Conservation (phyloP, 176 grass and related monocot species). For the Tillandsia leiboldiana region DNA sequence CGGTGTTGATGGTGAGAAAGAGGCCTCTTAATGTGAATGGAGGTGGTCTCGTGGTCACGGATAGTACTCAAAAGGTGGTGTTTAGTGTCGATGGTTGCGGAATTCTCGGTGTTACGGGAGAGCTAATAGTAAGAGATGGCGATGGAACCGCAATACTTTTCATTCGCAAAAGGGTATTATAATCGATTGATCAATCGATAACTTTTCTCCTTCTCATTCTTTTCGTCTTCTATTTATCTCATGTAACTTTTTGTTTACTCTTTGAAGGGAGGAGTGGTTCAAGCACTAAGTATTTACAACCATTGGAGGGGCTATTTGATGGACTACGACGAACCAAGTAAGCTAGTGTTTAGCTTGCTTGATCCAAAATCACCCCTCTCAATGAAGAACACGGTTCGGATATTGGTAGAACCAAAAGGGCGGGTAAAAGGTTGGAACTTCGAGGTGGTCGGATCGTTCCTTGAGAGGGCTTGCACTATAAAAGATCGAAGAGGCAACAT, state of each 20-base stretch:
- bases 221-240: neutral
- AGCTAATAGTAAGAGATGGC: conserved; percentile 59
- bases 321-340: conserved; percentile 48
- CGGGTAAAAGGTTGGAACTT: conserved; percentile 55
- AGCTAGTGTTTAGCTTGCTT: conserved; percentile 59
- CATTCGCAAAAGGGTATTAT: conserved; percentile 56
- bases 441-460: conserved; percentile 65
- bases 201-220: neutral
- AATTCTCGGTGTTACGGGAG: conserved; percentile 46
- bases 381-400: conserved; percentile 36
- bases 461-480: conserved; percentile 52
- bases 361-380: conserved; percentile 51
- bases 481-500: conserved; percentile 49
- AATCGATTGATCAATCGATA: neutral
- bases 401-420: conserved; percentile 47
- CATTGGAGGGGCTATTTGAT: conserved; percentile 58
- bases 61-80: conserved; percentile 35
- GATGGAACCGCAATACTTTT: conserved; percentile 54
- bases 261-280: conserved; percentile 47
- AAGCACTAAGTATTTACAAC: conserved; percentile 61
- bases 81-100: conserved; percentile 84
- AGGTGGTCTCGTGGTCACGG: conserved; percentile 63
- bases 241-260: neutral
- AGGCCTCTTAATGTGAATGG: conserved; percentile 54
- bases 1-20: conserved; percentile 50